Evolutionary conservation across 495 filamentous ascomycete genomes (phyloP).

Genomic region (Penicillium samsonianum): DNA sequence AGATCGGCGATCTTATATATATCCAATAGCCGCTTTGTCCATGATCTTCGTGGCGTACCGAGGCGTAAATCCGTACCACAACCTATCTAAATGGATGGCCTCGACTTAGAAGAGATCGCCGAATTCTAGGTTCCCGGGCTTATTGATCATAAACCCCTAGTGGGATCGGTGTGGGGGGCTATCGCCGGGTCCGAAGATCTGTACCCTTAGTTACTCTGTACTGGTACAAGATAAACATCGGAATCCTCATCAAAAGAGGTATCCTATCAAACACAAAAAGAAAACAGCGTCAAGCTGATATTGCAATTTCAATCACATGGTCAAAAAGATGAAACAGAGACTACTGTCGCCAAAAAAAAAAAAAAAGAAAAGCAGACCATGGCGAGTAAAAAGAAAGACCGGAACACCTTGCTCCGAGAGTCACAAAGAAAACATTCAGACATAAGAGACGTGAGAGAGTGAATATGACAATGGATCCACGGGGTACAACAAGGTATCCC

Average conservation of each 20-base stretch:
- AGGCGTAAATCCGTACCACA: no score
- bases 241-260: no score
- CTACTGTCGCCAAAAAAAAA: background rate
- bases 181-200: no score
- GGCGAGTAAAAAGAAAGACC: conserved; percentile 12
- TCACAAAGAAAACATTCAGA: conserved; percentile 17
- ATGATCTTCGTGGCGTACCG: no score
- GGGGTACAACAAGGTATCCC: background rate
- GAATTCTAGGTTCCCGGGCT: no score
- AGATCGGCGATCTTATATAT: no score
- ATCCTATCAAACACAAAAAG: background rate
- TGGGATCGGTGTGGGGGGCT: no score
- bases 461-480: conserved; percentile 26
- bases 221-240: background rate
- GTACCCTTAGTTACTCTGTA: no score
- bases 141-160: no score
- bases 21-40: no score
- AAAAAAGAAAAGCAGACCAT: background rate
- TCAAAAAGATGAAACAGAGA: background rate
- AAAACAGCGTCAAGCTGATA: conserved; percentile 10
- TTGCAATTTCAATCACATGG: conserved; percentile 7
- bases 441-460: conserved; percentile 36
- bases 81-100: no score
- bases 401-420: conserved; percentile 31
- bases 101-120: no score